A percentile compares a stretch with the other conserved stretches of the same genome.
These are phyloP conservation scores for Phaeolepiota aurea DNA, from an alignment of 768 basidiomycete species.

Conservation along the genomic window DNA sequence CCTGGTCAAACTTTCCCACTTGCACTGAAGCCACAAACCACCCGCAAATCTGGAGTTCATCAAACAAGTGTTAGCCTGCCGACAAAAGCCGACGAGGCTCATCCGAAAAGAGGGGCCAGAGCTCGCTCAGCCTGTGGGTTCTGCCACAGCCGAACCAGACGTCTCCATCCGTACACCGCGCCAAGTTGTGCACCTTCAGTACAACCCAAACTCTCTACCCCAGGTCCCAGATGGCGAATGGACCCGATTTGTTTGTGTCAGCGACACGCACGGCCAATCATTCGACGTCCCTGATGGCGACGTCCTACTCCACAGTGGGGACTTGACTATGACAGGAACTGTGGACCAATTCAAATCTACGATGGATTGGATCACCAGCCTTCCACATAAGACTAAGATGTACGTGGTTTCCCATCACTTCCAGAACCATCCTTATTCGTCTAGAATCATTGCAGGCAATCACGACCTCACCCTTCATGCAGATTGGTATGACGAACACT, in stretches of 20 bases:
- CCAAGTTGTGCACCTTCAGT: constrained; percentile 27
- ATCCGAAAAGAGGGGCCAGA: neutral
- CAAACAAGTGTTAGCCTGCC: neutral
- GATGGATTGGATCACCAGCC: constrained; percentile 45
- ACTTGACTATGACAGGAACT: constrained; percentile 46
- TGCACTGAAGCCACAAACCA: too few relatives aligned
- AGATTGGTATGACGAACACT: constrained; percentile 30
- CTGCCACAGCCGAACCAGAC: neutral
- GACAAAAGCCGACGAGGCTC: neutral
- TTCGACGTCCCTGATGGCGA: constrained; percentile 53
- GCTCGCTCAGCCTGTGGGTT: neutral
- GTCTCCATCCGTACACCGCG: neutral
- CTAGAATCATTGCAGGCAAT: constrained; percentile 64
- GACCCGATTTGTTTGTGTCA: constrained; percentile 55
- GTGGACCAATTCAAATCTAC: constrained; percentile 36
- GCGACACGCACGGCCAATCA: constrained; percentile 42
- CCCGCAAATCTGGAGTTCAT: neutral
- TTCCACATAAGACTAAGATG: constrained; percentile 59
- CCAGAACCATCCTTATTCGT: neutral
- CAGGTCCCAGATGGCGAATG: constrained; percentile 28
- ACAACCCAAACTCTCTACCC: constrained; percentile 17
- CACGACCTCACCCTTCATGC: constrained; percentile 46
- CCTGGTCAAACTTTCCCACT: too few relatives aligned
- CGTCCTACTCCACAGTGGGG: constrained; percentile 59
- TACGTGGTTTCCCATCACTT: neutral